Conservation (phyloP, 352 stramenopile genomes). For the Peronosclerospora sorghi region DNA sequence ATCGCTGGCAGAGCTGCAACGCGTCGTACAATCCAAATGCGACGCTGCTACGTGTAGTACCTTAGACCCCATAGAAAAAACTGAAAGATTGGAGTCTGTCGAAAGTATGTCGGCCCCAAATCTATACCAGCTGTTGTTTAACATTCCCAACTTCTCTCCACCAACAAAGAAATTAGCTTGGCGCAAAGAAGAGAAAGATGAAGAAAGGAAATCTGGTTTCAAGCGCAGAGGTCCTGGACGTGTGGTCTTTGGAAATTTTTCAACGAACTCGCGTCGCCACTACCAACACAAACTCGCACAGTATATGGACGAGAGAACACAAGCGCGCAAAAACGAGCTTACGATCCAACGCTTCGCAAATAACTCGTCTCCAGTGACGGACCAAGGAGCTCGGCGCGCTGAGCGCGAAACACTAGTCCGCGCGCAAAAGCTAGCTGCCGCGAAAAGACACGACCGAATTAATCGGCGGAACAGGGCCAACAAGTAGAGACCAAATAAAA, state of each 20-base stretch:
- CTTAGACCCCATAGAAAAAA: no score
- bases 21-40: conserved; percentile 47
- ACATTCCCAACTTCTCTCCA: conserved; percentile 20
- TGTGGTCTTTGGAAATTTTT: conserved; percentile 64
- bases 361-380: conserved; percentile 13
- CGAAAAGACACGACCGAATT: conserved; percentile 74
- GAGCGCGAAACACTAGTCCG: conserved; percentile 57
- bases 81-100: no score
- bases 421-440: conserved; percentile 48
- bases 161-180: conserved; percentile 16
- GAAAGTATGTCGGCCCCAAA: conserved; percentile 7
- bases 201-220: conserved; percentile 13
- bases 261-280: conserved; percentile 44
- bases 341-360: conserved; percentile 39
- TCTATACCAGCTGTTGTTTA: conserved; percentile 31
- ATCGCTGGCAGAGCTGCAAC: conserved; percentile 48
- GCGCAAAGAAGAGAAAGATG: conserved; percentile 6
- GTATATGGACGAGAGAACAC: conserved; percentile 58
- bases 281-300: conserved; percentile 70
- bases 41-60: conserved; percentile 1
- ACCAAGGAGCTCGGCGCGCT: conserved; percentile 40
- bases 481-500: conserved; percentile 9
- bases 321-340: conserved; percentile 59
- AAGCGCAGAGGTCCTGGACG: conserved; percentile 40
- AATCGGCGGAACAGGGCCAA: conserved; percentile 53